Evolutionary conservation across 441 rosid genomes (phyloP).

Genomic region (Daphne laureola): DNA sequence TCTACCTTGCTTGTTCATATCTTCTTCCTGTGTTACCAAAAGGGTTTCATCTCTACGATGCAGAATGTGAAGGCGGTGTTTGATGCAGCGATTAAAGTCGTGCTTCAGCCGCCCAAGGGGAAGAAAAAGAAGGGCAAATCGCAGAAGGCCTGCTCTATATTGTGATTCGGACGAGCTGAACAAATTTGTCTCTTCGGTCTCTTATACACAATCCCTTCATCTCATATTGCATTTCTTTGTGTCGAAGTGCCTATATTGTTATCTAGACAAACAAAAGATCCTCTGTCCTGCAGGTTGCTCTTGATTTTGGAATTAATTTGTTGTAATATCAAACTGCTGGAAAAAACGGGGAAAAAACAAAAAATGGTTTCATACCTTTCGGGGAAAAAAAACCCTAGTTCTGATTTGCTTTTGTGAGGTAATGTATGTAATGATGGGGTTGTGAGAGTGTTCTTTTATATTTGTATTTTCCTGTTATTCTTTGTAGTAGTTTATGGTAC

Average conservation of each 20-base stretch:
- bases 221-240: conserved; percentile 8
- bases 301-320: conserved; percentile 21
- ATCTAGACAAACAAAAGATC: conserved; percentile 7
- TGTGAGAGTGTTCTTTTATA: too few species aligned
- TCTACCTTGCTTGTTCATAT: background rate
- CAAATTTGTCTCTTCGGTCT: background rate
- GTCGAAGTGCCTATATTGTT: conserved; percentile 17
- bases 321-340: conserved; percentile 24
- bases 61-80: conserved; percentile 79
- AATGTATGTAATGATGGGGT: too few species aligned
- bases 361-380: conserved; percentile 20
- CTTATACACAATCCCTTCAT: conserved; percentile 2
- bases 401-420: too few species aligned
- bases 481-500: too few species aligned
- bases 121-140: conserved; percentile 75
- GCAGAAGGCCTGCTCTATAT: conserved; percentile 53
- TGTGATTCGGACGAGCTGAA: conserved; percentile 27
- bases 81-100: conserved; percentile 70
- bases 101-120: conserved; percentile 71
- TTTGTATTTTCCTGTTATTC: too few species aligned
- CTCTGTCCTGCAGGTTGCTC: conserved; percentile 16
- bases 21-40: background rate
- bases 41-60: conserved; percentile 14
- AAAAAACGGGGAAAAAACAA: conserved; percentile 1
- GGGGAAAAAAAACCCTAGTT: too few species aligned